Base-by-base conservation (phyloP, 352 stramenopile genomes). In the Globisporangium mamillatum region DNA sequence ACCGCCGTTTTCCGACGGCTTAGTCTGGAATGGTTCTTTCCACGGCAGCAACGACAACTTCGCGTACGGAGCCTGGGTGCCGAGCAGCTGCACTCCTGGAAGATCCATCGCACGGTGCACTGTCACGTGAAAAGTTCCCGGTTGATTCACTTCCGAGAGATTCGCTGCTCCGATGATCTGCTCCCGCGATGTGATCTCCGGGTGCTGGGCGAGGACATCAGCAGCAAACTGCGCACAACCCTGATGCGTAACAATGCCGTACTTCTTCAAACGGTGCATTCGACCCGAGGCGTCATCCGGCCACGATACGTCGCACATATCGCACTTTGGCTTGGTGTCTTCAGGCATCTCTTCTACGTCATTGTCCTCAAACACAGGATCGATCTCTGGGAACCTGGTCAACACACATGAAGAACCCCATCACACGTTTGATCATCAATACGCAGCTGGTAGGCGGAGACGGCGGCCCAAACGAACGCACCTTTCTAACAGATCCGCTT, bases 241-340 rank as follows among this genome's bases (percentile, higher is more conserved):
- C 44, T 92, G 74, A 53, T 94, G 86, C 4, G 83, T 88, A n/a
- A 91, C 58, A 60, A 92, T 79, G 5, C 75, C 80, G 2, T 83
- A 61, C 32, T 75, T 77, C 36, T 68, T 80, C 63, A 88, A 75
- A 12, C 74, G 74, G 54, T 79, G 85, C 86, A 94, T 92, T 41
- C 66, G 81, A 1, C 72, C 70, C 0, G 74, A 75, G 1, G 73
- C 79, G 34, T 90, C 84, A 29, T 93, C 86, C 8, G 86, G 86
- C 86, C 86, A 94, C 9, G 86, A 94, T 2, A 94, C 86, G 44
- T 93, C 86, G 32, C 86, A 94, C 73, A 93, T 84, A 60, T 94
- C 86, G 66, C 86, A 94, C 53, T 82, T 84, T 24, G 22, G 55
- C 63, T 32, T 73, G 4, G 67, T 72, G 12, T 36, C 41, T 12